phyloP scores from a whole-genome alignment of 768 basidiomycete species.

The Tylopilus rubrobrunneus region DNA sequence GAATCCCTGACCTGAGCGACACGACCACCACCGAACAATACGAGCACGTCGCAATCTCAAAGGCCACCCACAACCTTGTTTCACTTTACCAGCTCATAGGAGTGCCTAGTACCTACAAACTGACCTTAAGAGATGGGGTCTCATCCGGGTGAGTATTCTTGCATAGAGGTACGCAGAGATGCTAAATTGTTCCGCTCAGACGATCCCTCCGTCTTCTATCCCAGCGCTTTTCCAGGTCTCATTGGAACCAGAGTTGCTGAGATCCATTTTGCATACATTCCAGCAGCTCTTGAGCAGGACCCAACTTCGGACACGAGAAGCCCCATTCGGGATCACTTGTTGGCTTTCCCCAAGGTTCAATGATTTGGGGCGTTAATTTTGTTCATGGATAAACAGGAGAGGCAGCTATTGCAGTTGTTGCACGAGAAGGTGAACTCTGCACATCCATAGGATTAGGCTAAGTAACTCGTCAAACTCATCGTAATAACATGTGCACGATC shows the following conservation, averaged over 20 bases:
- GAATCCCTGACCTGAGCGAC: constrained; percentile 18
- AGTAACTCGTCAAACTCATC: not conserved
- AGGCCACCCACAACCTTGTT: no score
- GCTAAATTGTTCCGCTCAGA: constrained; percentile 33
- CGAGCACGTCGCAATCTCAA: no score
- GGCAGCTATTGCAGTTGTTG: constrained; percentile 41
- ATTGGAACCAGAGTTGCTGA: constrained; percentile 61
- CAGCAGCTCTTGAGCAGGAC: constrained; percentile 26
- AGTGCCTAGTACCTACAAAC: no score
- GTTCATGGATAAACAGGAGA: constrained; percentile 60
- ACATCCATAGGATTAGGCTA: constrained; percentile 1
- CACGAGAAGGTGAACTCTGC: constrained; percentile 31
- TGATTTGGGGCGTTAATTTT: constrained; percentile 61
- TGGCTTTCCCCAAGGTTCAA: constrained; percentile 48
- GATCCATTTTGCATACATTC: constrained; percentile 55
- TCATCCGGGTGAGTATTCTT: constrained; percentile 51
- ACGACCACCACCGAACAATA: no score
- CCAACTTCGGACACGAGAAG: constrained; percentile 9
- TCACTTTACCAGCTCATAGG: no score
- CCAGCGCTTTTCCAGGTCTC: constrained; percentile 66
- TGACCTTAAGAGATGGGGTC: constrained; percentile 48
- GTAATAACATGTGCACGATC: not conserved
- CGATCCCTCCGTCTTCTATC: constrained; percentile 49
- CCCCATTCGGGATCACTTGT: constrained; percentile 46
- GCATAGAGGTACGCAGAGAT: not conserved